Conservation (phyloP, 345 rosid genomes). For the Rhodamnia argentea region DNA sequence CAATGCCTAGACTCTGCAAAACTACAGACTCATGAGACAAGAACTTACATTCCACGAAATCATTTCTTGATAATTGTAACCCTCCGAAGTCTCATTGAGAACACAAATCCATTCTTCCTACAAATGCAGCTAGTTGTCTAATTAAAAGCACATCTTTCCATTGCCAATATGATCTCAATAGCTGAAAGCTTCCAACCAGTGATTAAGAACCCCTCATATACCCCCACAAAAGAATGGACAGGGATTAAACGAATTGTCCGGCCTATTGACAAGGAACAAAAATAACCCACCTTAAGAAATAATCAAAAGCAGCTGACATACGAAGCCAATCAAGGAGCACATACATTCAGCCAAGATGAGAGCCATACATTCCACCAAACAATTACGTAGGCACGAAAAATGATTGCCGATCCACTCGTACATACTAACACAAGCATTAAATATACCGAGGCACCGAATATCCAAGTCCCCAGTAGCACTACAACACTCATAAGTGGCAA, state of each 20-base stretch:
- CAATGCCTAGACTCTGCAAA: background rate
- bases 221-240: background rate
- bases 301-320: background rate
- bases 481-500: background rate
- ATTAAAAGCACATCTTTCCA: background rate
- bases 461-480: background rate
- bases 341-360: background rate
- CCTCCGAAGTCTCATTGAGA: background rate
- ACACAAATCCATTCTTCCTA: background rate
- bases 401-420: background rate
- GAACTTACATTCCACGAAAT: background rate
- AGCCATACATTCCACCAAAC: background rate
- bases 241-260: background rate
- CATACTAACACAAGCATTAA: background rate
- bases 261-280: background rate
- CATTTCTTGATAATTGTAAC: background rate
- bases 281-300: background rate
- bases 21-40: background rate
- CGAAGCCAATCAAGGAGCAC: background rate
- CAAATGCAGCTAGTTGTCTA: background rate
- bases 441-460: background rate
- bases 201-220: background rate
- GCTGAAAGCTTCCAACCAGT: background rate
- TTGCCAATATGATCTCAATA: background rate
- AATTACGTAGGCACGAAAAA: background rate